Evolutionary conservation across 306 rosid genomes (phyloP).

Genomic region (Gastrolobium bilobum): DNA sequence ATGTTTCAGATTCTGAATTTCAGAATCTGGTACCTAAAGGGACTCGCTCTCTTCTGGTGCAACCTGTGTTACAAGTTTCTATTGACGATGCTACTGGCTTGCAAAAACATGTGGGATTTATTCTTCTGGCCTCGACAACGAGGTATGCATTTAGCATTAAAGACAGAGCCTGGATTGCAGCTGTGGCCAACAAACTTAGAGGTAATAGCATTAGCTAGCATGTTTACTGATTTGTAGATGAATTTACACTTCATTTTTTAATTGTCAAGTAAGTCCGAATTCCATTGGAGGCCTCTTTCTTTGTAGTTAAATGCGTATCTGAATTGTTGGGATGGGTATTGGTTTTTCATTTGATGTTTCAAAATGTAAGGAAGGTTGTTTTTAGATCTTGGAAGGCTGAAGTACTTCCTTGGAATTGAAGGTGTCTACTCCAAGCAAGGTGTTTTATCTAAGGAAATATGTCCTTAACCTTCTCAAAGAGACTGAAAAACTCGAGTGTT

Average conservation of each 20-base stretch:
- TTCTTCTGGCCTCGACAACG: conserved; percentile 72
- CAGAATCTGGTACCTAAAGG: conserved; percentile 79
- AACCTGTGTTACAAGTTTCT: conserved; percentile 65
- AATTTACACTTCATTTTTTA: conserved; percentile 30
- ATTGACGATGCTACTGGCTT: conserved; percentile 45
- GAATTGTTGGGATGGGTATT: conserved; percentile 29
- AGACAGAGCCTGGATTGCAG: conserved; percentile 87
- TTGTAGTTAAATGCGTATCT: background rate
- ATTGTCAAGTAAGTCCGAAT: background rate
- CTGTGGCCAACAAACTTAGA: conserved; percentile 73
- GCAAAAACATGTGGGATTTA: conserved; percentile 64
- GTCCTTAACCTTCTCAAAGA: no score
- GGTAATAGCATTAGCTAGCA: conserved; percentile 40
- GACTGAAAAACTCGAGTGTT: no score
- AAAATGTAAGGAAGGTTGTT: background rate
- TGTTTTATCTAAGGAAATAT: background rate
- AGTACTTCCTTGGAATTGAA: background rate
- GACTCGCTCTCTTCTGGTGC: conserved; percentile 74
- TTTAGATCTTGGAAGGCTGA: background rate
- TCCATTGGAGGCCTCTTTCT: conserved; percentile 6
- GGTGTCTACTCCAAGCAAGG: background rate
- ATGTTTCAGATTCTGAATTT: conserved; percentile 75
- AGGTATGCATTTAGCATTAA: conserved; percentile 81
- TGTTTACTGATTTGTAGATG: conserved; percentile 34
- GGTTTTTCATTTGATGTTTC: conserved; percentile 17